Base-by-base conservation (phyloP, 116 monocot genomes). In the Cymodocea nodosa region DNA sequence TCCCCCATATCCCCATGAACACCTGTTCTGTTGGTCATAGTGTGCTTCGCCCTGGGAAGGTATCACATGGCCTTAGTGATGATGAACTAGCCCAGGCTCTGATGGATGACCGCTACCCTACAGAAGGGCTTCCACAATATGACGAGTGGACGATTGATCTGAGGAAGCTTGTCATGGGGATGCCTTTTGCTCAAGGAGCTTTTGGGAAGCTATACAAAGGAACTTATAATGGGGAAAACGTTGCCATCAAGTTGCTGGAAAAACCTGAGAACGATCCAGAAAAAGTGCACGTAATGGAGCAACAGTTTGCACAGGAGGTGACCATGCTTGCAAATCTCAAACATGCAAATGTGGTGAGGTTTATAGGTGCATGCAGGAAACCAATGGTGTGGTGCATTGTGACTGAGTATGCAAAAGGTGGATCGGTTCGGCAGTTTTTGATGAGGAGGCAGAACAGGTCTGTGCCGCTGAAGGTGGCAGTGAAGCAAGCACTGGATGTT, bases 131-230 rank as follows among this genome's bases (percentile, higher is more conserved):
- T 9, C 61, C 65, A 19, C 67, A 81, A 64, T 97, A 90, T 62
- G 91, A 97, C 63, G 81, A 85, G 56, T 97, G 95, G 95, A 72
- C 85, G 3, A 76, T 97, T 62, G 91, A 97, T 53, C 74, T 97
- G 7, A 59, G 87, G 53, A 72, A 71, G 76, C 78, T 97, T n/a
- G 72, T 76, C 69, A 87, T 91, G 87, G 90, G 95, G 9, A 63
- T 66, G 37, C 78, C 87, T 13, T 97, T 97, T 40, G 95, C 95
- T 0, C 95, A 90, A 55, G 95, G 95, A 23, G 90, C 95, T 9
- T 97, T 97, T 64, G 95, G 95, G 63, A 97, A 97, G 73, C 85
- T 97, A 8, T 97, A 97, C 74, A 74, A 71, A 52, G 95, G 95
- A 15, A 84, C 88, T 2, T 97, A 97, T 64, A 88, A 78, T 37